Base-by-base conservation (phyloP, 805 yeast genomes). In the Zygoascus ofunaensis region DNA sequence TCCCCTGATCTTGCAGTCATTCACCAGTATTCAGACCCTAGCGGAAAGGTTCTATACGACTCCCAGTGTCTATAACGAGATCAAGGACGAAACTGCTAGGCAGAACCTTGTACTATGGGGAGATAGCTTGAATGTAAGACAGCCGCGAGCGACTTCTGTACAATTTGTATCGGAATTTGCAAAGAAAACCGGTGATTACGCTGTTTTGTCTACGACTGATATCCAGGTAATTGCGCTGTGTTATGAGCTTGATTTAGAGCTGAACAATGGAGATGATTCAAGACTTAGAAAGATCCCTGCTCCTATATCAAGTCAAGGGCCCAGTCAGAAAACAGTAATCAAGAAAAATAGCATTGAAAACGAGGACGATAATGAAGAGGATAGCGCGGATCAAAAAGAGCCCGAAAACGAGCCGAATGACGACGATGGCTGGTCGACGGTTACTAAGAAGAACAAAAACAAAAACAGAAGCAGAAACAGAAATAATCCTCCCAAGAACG, bases 171-270 rank as follows among this genome's bases (percentile, higher is more conserved):
- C 74, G 4, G 78, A 73, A 3, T 90, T 92, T 65, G 81, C 97
- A 10, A 81, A 75, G 56, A 67, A 82, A 40, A 89, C 97, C 1
- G 99, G 99, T 60, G 99, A 92, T 68, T 83, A 71, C 52, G 68
- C 83, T 3, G 98, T 90, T 3, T 71, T 92, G 45, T 85, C 95
- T 52, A 75, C 80, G 33, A 89, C 94, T 51, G 99, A 92, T 81
- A 68, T 92, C 32, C 96, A 89, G 58, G 82, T 92, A 45, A 72
- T 94, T 48, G 97, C 99, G 0, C 71, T 92, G 53, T 78, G 95
- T 1, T 89, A 87, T 59, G 97, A 92, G 60, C 63, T 92, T 41
- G 95, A 89, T 51, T 69, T 71, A 44, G 90, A 86, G 59, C 53
- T 71, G 45, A 79, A 79, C 53, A 68, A 73, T 39, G 90, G 90